Evolutionary conservation across 2,329 filamentous ascomycete genomes (phyloP), one percentile per base, ranked within the genome.

Genomic region (Colletotrichum melonis): DNA sequence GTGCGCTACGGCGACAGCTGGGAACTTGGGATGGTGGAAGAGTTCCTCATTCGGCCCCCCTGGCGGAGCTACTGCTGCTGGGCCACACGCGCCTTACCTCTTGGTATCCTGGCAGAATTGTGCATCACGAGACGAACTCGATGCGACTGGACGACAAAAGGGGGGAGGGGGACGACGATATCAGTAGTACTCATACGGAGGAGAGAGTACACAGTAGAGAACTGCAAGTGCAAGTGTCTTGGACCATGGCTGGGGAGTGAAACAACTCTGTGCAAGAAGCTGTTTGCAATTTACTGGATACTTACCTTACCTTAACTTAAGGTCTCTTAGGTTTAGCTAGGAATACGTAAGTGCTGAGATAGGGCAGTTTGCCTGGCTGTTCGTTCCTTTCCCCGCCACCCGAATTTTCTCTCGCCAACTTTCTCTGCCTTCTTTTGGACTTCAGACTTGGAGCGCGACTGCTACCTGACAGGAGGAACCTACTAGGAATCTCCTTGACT

Each of bases 11-110:
- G 30, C 5, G 22, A 57, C 46, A 26, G 49, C 1, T 38, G 69
- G 60, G 38, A 58, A 26, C 35, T 3, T 38, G 69, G 60, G 38
- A 58, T 54, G 54, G 32, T 54, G 59, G 35, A 24, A n/a, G n/a
- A 16, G 67, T 69, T 60, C 66, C 70, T 65, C 26, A 73, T 73
- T 69, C 55, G 46, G 66, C 5, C 24, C 57, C 65, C 58, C 66
- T 72, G 66, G 30, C 59, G n/a, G 59, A 65, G 66, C 66, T 64
- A 73, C 66, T 69, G 46, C 66, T 55, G 66, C 70, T 55, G 26
- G 59, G 59, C 54, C 54, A 59, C 59, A 59, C 67, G 63, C 64
- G 59, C 49, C 63, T 67, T 42, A 16, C 38, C 38, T 32, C 32
- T 32, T 32, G 32, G 32, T 42, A 58, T 49, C 68, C 62, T 66